phyloP scores from a whole-genome alignment of 2,329 filamentous ascomycete species.

The Drechslerella coelobrocha region DNA sequence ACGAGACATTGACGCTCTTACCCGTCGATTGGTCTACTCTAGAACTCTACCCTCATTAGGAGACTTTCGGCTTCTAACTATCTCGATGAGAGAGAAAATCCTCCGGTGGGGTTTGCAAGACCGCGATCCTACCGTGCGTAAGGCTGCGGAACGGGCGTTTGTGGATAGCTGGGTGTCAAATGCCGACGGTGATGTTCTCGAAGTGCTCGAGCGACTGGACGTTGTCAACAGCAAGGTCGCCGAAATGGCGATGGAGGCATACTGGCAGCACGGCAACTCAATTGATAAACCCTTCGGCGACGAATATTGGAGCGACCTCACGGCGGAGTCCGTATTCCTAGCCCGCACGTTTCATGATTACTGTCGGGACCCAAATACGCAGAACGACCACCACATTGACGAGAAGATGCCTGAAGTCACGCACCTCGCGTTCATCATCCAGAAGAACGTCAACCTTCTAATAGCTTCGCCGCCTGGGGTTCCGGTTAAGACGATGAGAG shows the following conservation, averaged over 20 bases:
- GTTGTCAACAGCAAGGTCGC: slow-evolving; percentile 90
- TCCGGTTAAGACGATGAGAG: slow-evolving; percentile 56
- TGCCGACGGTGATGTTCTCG: slow-evolving; percentile 82
- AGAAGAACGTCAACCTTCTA: slow-evolving; percentile 73
- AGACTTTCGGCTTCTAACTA: slow-evolving; percentile 90
- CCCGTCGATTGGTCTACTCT: slow-evolving; percentile 84
- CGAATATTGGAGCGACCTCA: slow-evolving; percentile 78
- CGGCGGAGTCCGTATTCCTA: slow-evolving; percentile 86
- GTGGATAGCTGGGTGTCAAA: slow-evolving; percentile 98
- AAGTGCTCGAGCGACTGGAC: slow-evolving; percentile 92
- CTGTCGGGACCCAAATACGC: slow-evolving; percentile 72
- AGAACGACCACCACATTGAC: slow-evolving; percentile 75
- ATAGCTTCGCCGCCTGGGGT: slow-evolving; percentile 56
- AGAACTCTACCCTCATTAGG: slow-evolving; percentile 84
- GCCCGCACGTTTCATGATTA: slow-evolving; percentile 94
- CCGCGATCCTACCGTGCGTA: slow-evolving; percentile 90
- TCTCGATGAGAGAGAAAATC: slow-evolving; percentile 94
- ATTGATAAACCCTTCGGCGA: slow-evolving; percentile 77
- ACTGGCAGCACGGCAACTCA: slow-evolving; percentile 92
- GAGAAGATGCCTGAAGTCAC: slow-evolving; percentile 96
- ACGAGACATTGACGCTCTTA: slow-evolving; percentile 83
- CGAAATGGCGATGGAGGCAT: slow-evolving; percentile 90
- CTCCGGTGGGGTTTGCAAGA: slow-evolving; percentile 93
- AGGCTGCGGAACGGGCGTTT: slow-evolving; percentile 88
- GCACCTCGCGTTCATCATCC: slow-evolving; percentile 83